Evolutionary conservation across 805 yeast species (phyloP).

Genomic region (Metschnikowia drakensbergensis): DNA sequence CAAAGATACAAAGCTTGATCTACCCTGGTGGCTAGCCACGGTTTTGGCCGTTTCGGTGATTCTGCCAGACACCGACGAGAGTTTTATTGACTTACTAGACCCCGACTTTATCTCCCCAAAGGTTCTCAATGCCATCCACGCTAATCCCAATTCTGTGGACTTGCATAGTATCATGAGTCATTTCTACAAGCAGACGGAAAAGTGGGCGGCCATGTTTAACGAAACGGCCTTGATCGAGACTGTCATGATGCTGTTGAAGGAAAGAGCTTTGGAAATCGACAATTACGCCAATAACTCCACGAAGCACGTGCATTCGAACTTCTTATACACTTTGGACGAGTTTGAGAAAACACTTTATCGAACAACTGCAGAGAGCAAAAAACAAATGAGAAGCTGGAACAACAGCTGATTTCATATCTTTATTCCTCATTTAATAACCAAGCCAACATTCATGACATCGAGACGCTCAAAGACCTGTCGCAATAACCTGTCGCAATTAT

Average conservation of each 20-base stretch:
- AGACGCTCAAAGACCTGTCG: neutral
- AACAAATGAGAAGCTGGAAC: constrained; percentile 37
- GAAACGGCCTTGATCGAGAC: constrained; percentile 60
- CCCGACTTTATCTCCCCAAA: constrained; percentile 66
- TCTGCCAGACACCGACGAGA: constrained; percentile 35
- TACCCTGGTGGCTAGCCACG: constrained; percentile 89
- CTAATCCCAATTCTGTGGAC: constrained; percentile 65
- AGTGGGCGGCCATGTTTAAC: constrained; percentile 72
- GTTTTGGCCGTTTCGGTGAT: constrained; percentile 53
- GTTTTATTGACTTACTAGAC: constrained; percentile 62
- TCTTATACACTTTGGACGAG: constrained; percentile 68
- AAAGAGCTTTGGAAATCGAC: constrained; percentile 66
- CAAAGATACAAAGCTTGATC: constrained; percentile 61
- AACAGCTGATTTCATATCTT: constrained; percentile 9
- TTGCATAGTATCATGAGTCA: constrained; percentile 61
- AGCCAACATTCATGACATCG: too few species aligned
- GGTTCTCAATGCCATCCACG: constrained; percentile 77
- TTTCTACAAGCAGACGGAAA: constrained; percentile 65
- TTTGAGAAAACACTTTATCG: constrained; percentile 63
- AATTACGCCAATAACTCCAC: constrained; percentile 59
- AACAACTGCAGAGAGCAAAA: constrained; percentile 47
- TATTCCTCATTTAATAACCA: too few species aligned
- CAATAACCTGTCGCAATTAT: too few species aligned
- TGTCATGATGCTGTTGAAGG: constrained; percentile 50
- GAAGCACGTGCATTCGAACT: constrained; percentile 47